Conservation (phyloP, 768 basidiomycete species). For the Crassisporium funariophilum region DNA sequence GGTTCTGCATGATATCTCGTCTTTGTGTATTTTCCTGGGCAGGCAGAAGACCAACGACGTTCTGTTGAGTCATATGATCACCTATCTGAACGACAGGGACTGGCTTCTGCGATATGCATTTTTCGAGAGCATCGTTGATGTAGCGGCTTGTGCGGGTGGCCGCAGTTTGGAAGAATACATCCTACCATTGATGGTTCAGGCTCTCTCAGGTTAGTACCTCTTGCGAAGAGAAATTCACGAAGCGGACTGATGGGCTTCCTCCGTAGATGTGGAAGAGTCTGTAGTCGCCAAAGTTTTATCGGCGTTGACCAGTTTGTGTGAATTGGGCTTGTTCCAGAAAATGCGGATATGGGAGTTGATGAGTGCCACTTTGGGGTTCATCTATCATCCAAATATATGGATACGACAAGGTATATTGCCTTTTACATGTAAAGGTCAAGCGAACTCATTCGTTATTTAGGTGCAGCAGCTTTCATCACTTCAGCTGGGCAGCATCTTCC, state of each 20-base stretch:
- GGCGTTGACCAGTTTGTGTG: constrained; percentile 85
- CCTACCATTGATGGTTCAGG: constrained; percentile 94
- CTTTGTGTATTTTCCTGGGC: constrained; percentile 92
- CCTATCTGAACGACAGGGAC: constrained; percentile 79
- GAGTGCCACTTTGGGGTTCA: constrained; percentile 82
- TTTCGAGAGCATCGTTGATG: constrained; percentile 94
- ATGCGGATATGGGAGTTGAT: constrained; percentile 98
- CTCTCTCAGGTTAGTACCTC: constrained; percentile 88
- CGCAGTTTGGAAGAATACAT: constrained; percentile 95
- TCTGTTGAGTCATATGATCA: constrained; percentile 86
- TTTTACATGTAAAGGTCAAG: neutral
- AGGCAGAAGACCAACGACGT: constrained; percentile 94
- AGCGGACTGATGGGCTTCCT: neutral
- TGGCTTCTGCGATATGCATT: constrained; percentile 92
- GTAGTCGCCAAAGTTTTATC: constrained; percentile 91
- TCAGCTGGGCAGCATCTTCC: constrained; percentile 83
- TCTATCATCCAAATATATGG: constrained; percentile 96
- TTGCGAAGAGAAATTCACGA: no score
- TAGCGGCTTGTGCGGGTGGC: constrained; percentile 92
- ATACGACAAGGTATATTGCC: constrained; percentile 76
- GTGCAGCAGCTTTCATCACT: constrained; percentile 85
- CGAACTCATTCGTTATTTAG: constrained; percentile 40
- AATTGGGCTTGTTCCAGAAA: constrained; percentile 88
- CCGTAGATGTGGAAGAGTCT: constrained; percentile 88
- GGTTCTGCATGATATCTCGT: constrained; percentile 82